Evolutionary conservation across 352 stramenopile species (phyloP), one percentile per base, ranked within the genome.

Genomic region (Pythium coloratum): DNA sequence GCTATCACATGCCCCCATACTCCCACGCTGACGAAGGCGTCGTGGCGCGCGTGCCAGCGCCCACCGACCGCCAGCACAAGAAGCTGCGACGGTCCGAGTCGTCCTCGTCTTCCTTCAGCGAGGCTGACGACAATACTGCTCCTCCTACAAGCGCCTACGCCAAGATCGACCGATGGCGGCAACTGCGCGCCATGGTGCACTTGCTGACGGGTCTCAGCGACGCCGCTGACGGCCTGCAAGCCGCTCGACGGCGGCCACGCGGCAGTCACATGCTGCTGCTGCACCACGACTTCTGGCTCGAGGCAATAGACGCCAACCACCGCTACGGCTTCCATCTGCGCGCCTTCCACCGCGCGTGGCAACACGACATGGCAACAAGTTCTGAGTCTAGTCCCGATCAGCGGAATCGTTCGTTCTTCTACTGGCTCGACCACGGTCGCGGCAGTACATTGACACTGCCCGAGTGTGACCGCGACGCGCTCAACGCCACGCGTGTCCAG

Each of bases 221-320:
- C n/a, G 34, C 33, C 8, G 26, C 28, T 34, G 30, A 44, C 36
- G 30, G 30, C 16, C 42, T 33, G 33, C 6, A 38, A 49, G 24
- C 33, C n/a, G 16, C 30, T 24, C 12, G 28, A 24, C 7, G 34
- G 40, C 18, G 55, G 33, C 36, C n/a, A n/a, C 49, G 50, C 51
- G 30, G 16, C 59, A 60, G 53, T 30, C 59, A 53, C 18, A 66
- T 68, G 3, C 62, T 73, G 36, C 36, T 90, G 14, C 70, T 92
- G 50, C 81, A 92, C 63, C 79, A 77, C 40, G 84, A 90, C 50
- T 92, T 91, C 55, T 91, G 84, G 84, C 77, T 92, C 14, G 84
- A 92, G 55, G 82, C 81, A 13, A 73, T 91, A 33, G 84, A 92
- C 67, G 44, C 70, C n/a, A 80, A 88, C 44, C 84, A 92, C 32